Base-by-base conservation (phyloP, 1,284 basidiomycete species). In the Ustilago trichophora region DNA sequence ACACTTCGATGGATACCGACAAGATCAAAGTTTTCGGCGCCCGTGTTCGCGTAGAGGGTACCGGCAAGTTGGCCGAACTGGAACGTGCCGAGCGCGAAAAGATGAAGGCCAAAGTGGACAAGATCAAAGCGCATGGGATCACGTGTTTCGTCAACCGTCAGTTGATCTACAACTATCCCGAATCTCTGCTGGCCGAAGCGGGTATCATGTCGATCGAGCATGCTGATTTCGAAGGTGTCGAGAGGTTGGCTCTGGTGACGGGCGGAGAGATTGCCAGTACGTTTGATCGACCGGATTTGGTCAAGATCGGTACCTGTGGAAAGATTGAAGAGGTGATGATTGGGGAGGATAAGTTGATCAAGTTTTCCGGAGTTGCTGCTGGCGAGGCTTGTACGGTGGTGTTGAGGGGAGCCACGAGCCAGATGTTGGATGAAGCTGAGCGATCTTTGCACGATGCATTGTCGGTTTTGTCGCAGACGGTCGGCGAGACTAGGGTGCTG, bases 1-100 rank as follows among this genome's bases (percentile, higher is more conserved):
- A 98, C 81, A 98, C 96, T 13, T 92, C 94, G 7, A 98, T 98
- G 96, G 95, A 98, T 84, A 98, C 96, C 26, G 96, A 98, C 85
- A 98, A 98, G 85, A 96, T 98, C 85, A 98, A 98, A 84, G 91
- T 98, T 54, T 98, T 98, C 77, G 96, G 95, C 46, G 95, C 96
- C 0, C 88, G 93, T 25, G 89, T 98, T 50, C 92, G 94, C 82
- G 95, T 98, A 12, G 93, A 98, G 76, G 87, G 92, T 27, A 97
- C 96, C 1, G 91, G 93, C 54, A 96, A 98, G 84, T 87, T 98
- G 5, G 96, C 96, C 21, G 96, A 99, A 82, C 88, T 98, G 7
- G 96, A 99, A 83, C 89, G 94, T 15, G 95, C 95, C 6, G 95
- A 98, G 84, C 86, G 89, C 88, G 95, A 98, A 84, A 98, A 98